Base-by-base conservation (phyloP, 2,329 filamentous ascomycete species). In the Calonectria pauciramosa region DNA sequence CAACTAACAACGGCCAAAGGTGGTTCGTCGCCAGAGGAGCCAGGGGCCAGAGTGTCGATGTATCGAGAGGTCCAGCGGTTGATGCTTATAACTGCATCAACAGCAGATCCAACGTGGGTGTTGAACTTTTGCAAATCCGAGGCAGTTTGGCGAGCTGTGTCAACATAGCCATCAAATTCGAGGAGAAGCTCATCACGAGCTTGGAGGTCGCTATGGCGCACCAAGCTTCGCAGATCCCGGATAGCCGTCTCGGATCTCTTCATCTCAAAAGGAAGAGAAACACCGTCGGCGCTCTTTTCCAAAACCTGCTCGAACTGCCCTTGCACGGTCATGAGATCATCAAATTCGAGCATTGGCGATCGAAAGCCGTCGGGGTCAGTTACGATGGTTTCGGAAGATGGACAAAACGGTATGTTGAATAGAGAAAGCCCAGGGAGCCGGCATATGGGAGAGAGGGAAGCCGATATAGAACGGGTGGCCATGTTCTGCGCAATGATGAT, bases 131-230 rank as follows among this genome's bases (percentile, higher is more conserved):
- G 92, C 6, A 97, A 88, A 71, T 94, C 92, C 56, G 89, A 88
- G 5, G 93, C 91, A 1, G 93, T 92, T 60, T 89, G 88, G 4
- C 91, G 88, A 2, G 93, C 92, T 0, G 91, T 92, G 13, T 93
- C 91, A 77, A 97, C 91, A 84, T 96, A 97, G 65, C 91, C 91
- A 75, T 94, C 91, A 71, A 97, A 94, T 82, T 96, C 94, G 28
- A 93, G 88, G 6, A 94, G 91, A 16, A 97, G 89, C 83, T 96
- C 93, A 44, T 93, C 90, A 36, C 91, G 91, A 51, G 91, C 91
- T 32, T 92, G 91, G 0, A 97, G 87, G 28, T 91, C 89, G 78
- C 93, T 95, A 84, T 93, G 92, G 49, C 91, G 89, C 41, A 97
- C 93, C 56, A 96, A 88, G 32, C 91, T 93, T 38, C 93, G 91